Evolutionary conservation across 495 filamentous ascomycete species (phyloP), one percentile per base, ranked within the genome.

Genomic region (Evernia prunastri): DNA sequence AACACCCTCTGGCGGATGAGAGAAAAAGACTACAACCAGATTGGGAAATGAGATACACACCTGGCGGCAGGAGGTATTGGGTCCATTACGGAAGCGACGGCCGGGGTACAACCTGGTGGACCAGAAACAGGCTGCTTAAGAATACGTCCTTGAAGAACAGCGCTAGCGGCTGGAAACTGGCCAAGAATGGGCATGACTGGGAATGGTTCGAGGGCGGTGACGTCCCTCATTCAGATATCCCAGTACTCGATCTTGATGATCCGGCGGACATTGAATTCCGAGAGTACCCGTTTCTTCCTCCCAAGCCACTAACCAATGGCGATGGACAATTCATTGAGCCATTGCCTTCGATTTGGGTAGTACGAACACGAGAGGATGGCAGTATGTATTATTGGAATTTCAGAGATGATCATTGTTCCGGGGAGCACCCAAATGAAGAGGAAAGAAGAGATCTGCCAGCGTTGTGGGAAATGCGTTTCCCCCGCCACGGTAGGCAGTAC

Each of bases 1-100:
- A 20, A 20, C 63, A 64, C 42, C 63, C 63, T 17, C 39, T 64
- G 63, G 59, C 9, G 17, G 63, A 64, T 1, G 49, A 64, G 37
- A 58, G 63, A 35, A 17, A 42, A 35, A 59, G 42, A 64, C 63
- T 64, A 11, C 56, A 6, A 47, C 56, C 63, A 25, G 43, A 64
- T 15, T 64, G 63, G 63, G 63, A 64, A 31, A 64, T 64, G 63
- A 54, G 63, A 59, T 64, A 64, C 33, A 64, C 63, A n/a, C 37
- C 37, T 27, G 56, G 54, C 33, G n/a, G 23, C n/a, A 59, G 31
- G 29, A 31, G 53, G 15, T 64, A 64, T 49, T 64, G 63, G 63
- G 37, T 64, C 17, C 63, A 64, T 45, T 58, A 43, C 35, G 54
- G 54, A 31, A 25, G 37, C n/a, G 63, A 64, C 49, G 63, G 63